phyloP scores from a whole-genome alignment of 2,329 filamentous ascomycete species.

The Penicillium sp. region DNA sequence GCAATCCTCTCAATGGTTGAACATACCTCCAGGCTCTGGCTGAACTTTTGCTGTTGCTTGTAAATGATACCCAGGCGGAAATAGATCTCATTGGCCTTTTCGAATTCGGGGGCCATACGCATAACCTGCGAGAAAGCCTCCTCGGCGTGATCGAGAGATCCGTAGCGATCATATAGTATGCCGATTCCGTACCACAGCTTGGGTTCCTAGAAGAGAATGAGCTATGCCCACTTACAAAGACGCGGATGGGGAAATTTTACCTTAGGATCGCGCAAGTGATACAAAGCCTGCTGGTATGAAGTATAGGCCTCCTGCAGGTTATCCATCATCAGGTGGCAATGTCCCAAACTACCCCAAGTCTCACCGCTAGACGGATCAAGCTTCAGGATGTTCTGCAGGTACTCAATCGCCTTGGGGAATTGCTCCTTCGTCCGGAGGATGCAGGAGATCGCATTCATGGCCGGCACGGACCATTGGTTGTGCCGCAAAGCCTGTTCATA shows the following conservation, averaged over 20 bases:
- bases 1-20: neutral
- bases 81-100: slow-evolving; percentile 99
- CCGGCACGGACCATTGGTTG: slow-evolving; percentile 83
- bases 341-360: slow-evolving; percentile 95
- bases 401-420: slow-evolving; percentile 91
- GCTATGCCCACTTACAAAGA: neutral
- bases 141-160: slow-evolving; percentile 93
- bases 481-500: slow-evolving; percentile 88
- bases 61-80: slow-evolving; percentile 99
- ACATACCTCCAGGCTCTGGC: slow-evolving; percentile 82
- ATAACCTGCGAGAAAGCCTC: slow-evolving; percentile 98
- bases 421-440: slow-evolving; percentile 90
- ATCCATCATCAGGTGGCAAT: slow-evolving; percentile 98
- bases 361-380: slow-evolving; percentile 88
- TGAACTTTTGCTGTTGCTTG: slow-evolving; percentile 95
- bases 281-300: slow-evolving; percentile 92
- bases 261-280: slow-evolving; percentile 91
- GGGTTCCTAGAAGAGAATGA: slow-evolving; percentile 65
- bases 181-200: slow-evolving; percentile 99
- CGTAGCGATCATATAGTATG: slow-evolving; percentile 94
- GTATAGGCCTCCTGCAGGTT: slow-evolving; percentile 95
- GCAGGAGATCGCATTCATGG: slow-evolving; percentile 91
- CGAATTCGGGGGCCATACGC: slow-evolving; percentile 96
- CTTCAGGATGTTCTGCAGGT: slow-evolving; percentile 85
- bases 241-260: slow-evolving; percentile 44